Conservation (phyloP, 78 protist species). For the Polysphondylium violaceum region DNA sequence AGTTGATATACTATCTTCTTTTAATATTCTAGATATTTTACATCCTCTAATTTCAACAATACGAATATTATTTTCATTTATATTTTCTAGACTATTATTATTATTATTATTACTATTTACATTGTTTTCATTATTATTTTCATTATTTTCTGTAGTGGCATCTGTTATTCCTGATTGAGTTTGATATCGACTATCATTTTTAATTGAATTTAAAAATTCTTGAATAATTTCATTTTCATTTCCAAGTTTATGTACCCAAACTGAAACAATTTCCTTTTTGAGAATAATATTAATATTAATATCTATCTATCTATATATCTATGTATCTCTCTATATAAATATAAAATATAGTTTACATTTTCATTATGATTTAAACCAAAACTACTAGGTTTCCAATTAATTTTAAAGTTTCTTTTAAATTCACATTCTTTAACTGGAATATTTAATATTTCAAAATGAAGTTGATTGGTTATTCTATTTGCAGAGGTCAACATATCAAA, state of each 20-base stretch:
- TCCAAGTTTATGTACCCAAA: constrained; percentile 49
- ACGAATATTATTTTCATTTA: constrained; percentile 6
- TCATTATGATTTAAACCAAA: background rate
- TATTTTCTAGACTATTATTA: background rate
- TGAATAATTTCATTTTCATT: constrained; percentile 23
- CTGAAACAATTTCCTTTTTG: constrained; percentile 28
- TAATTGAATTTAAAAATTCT: constrained; percentile 27
- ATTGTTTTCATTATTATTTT: background rate
- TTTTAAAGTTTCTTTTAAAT: constrained; percentile 50
- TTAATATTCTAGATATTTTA: constrained; percentile 25
- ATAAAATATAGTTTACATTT: background rate
- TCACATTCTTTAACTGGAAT: constrained; percentile 77
- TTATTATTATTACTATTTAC: background rate
- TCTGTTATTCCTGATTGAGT: constrained; percentile 4
- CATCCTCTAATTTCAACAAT: constrained; percentile 30
- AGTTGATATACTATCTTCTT: constrained; percentile 11
- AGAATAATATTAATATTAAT: background rate
- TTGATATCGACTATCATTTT: background rate
- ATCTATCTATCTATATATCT: background rate
- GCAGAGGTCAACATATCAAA: constrained; percentile 22
- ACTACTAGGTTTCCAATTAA: constrained; percentile 65
- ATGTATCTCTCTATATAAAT: background rate
- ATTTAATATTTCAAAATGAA: constrained; percentile 55
- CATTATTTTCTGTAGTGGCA: background rate
- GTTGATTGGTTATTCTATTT: constrained; percentile 6